These are phyloP conservation scores for Hirsutella rhossiliensis DNA, from an alignment of 2,329 filamentous ascomycete genomes.

Conservation along the genomic window DNA sequence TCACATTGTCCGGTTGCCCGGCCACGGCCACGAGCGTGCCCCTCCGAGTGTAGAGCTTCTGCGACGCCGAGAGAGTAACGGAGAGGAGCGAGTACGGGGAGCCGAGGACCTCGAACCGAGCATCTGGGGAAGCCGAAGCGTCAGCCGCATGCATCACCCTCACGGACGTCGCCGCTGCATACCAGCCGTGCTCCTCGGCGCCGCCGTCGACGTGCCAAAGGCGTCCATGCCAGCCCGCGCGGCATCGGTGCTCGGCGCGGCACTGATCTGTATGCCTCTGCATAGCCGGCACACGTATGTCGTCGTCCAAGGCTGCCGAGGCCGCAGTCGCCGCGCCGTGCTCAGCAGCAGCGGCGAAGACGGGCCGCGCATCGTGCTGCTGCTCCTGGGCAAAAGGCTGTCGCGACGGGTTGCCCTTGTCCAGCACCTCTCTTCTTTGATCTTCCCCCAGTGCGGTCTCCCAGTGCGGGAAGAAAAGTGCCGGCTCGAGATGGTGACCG, in stretches of 20 bases:
- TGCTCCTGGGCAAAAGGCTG: not conserved
- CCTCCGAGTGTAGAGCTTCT: constrained; percentile 82
- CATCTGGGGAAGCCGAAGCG: constrained; percentile 48
- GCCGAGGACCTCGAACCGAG: constrained; percentile 86
- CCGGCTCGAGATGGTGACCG: no score
- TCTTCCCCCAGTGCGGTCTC: no score
- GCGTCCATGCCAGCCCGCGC: constrained; percentile 39
- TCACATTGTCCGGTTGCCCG: constrained; percentile 81
- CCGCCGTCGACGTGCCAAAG: constrained; percentile 36
- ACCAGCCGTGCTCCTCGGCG: constrained; percentile 39
- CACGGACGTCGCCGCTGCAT: constrained; percentile 6
- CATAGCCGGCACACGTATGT: constrained; percentile 41
- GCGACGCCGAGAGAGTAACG: constrained; percentile 83
- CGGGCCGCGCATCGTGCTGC: constrained; percentile 28
- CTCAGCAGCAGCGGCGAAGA: constrained; percentile 22
- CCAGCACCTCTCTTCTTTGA: not conserved
- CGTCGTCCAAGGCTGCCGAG: constrained; percentile 8
- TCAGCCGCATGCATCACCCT: not conserved
- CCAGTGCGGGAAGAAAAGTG: no score
- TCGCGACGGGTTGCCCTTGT: not conserved
- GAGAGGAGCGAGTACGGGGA: constrained; percentile 88
- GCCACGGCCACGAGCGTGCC: constrained; percentile 84
- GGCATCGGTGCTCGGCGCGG: constrained; percentile 44
- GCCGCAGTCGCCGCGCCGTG: constrained; percentile 19
- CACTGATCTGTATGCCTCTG: constrained; percentile 50